phyloP scores from a whole-genome alignment of 371 early-diverging fungal genomes.

The Lichtheimia ramosa region DNA sequence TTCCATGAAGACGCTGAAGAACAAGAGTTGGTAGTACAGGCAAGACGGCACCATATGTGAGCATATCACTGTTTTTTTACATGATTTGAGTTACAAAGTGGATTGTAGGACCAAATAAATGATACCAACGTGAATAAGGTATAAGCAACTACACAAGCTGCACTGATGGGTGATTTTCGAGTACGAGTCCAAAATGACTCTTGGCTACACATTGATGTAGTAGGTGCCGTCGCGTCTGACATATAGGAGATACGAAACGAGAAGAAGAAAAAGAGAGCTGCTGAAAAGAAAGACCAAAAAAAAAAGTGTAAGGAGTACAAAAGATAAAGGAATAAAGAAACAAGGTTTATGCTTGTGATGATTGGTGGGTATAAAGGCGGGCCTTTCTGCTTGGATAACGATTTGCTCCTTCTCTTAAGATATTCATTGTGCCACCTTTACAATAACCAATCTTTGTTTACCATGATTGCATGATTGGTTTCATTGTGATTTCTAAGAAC shows the following conservation, averaged over 20 bases:
- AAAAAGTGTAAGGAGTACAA: neutral
- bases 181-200: slow-evolving; percentile 38
- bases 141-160: slow-evolving; percentile 58
- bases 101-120: neutral
- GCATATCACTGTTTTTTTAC: slow-evolving; percentile 58
- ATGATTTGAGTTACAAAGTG: neutral
- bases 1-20: slow-evolving; percentile 59
- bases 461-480: no score
- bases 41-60: slow-evolving; percentile 81
- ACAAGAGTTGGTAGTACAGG: slow-evolving; percentile 83
- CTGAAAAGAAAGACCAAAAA: neutral
- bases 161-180: slow-evolving; percentile 43
- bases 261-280: slow-evolving; percentile 2
- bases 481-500: no score
- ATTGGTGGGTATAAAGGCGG: neutral
- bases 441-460: no score
- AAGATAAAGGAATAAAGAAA: neutral
- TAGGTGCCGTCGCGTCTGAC: no score
- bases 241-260: neutral
- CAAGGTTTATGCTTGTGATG: neutral
- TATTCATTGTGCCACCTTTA: no score
- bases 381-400: no score
- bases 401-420: no score
- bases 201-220: no score
- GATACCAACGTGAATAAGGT: slow-evolving; percentile 57